Percentiles rank a stretch among this genome's conserved stretches.
phyloP scores from a whole-genome alignment of 169 alveolate genomes.

The Amoebophrya sp. region DNA sequence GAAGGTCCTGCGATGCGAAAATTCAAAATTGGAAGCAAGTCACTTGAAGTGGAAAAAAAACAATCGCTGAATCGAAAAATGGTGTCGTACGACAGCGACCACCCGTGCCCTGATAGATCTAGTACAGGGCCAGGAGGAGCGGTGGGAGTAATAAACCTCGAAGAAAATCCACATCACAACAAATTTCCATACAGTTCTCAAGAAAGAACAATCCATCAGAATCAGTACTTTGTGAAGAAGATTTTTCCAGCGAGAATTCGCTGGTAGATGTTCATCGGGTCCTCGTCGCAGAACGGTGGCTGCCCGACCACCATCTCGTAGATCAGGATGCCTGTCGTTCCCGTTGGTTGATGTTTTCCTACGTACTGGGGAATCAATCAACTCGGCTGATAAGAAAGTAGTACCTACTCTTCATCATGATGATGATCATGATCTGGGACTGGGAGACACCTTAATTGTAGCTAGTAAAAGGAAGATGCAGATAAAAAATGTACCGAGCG shows the following conservation, averaged over 20 bases:
- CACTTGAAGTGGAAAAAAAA: neutral
- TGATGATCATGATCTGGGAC: no score
- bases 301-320: conserved; percentile 96
- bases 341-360: no score
- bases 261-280: conserved; percentile 89
- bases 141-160: neutral
- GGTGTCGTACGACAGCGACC: neutral
- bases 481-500: neutral
- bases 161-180: neutral
- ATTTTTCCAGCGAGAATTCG: conserved; percentile 85
- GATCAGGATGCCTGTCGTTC: conserved; percentile 61
- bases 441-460: no score
- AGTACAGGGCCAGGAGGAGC: neutral
- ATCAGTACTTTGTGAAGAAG: conserved; percentile 44
- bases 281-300: conserved; percentile 95
- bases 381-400: no score
- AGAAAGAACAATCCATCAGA: neutral
- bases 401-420: no score
- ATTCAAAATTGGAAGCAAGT: no score
- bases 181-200: neutral
- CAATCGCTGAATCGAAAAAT: neutral
- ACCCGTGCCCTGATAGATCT: neutral
- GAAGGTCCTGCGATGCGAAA: neutral
- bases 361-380: no score
- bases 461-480: neutral